These are phyloP conservation scores for Cyclostephanos tholiformis DNA, from an alignment of 108 stramenopile genomes.

Conservation along the genomic window DNA sequence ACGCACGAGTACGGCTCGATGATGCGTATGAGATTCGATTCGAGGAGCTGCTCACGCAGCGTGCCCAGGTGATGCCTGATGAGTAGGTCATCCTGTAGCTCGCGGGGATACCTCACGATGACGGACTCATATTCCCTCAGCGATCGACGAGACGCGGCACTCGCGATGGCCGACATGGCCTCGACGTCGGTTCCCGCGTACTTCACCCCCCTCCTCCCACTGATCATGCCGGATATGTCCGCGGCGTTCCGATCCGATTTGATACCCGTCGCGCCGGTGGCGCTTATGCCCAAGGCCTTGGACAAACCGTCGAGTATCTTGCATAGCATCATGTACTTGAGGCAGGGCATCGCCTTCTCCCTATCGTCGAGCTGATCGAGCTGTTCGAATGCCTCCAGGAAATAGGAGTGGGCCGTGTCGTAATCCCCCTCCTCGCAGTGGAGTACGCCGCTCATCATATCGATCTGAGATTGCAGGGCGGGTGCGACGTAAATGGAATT, in stretches of 20 bases:
- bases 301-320: conserved; percentile 86
- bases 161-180: conserved; percentile 94
- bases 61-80: conserved; percentile 96
- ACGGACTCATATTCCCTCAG: conserved; percentile 91
- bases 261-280: conserved; percentile 55
- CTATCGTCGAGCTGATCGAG: conserved; percentile 86
- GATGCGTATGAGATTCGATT: conserved; percentile 94
- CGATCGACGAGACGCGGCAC: conserved; percentile 87
- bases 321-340: conserved; percentile 99
- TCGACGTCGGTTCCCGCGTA: conserved; percentile 94
- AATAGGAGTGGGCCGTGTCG: conserved; percentile 98
- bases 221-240: conserved; percentile 80
- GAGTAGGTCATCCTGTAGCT: conserved; percentile 88
- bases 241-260: conserved; percentile 48
- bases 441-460: conserved; percentile 96
- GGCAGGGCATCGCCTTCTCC: conserved; percentile 68
- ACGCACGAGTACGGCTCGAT: conserved; percentile 99
- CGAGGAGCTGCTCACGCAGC: conserved; percentile 95
- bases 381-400: conserved; percentile 99
- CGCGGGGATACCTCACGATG: conserved; percentile 58
- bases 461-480: conserved; percentile 93
- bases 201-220: conserved; percentile 92
- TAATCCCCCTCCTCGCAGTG: conserved; percentile 99
- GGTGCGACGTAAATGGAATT: conserved; percentile 97
- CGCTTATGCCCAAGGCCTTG: conserved; percentile 76